These are phyloP conservation scores for Colletotrichum sidae DNA, from an alignment of 2,329 filamentous ascomycete species.

Conservation along the genomic window DNA sequence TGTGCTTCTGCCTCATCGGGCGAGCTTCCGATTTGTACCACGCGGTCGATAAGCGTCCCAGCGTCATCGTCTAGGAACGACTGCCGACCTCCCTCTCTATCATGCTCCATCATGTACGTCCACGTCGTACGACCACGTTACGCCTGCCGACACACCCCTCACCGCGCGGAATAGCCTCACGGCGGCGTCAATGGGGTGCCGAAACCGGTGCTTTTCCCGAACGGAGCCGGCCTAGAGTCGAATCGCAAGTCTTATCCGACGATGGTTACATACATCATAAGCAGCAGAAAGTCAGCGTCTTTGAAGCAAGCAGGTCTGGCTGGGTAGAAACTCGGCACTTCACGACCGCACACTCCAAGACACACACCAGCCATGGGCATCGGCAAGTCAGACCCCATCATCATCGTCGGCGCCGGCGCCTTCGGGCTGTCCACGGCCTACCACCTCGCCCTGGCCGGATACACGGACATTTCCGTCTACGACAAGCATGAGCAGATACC, in stretches of 20 bases:
- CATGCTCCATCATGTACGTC: too few relatives aligned
- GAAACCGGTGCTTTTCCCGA: slow-evolving; percentile 25
- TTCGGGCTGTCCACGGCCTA: slow-evolving; percentile 63
- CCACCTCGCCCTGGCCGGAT: slow-evolving; percentile 57
- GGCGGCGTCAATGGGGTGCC: neutral
- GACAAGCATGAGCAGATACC: slow-evolving; percentile 55
- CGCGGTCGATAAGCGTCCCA: neutral
- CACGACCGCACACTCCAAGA: neutral
- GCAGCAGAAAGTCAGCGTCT: slow-evolving; percentile 3
- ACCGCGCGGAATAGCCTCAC: slow-evolving; percentile 23
- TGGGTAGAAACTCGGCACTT: neutral
- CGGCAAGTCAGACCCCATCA: slow-evolving; percentile 43
- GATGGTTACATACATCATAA: slow-evolving; percentile 23
- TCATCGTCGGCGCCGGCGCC: slow-evolving; percentile 59
- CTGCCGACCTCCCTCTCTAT: neutral
- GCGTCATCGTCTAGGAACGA: neutral
- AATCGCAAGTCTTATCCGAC: neutral
- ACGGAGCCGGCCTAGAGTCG: neutral
- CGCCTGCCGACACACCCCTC: slow-evolving; percentile 1
- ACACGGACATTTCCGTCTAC: slow-evolving; percentile 59
- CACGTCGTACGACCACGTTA: neutral
- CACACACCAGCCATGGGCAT: slow-evolving; percentile 37
- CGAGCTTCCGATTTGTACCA: slow-evolving; percentile 5
- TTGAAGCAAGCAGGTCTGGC: neutral
- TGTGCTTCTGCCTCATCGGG: neutral